Conservation (phyloP, 768 basidiomycete species). For the Lyophyllum decastes region DNA sequence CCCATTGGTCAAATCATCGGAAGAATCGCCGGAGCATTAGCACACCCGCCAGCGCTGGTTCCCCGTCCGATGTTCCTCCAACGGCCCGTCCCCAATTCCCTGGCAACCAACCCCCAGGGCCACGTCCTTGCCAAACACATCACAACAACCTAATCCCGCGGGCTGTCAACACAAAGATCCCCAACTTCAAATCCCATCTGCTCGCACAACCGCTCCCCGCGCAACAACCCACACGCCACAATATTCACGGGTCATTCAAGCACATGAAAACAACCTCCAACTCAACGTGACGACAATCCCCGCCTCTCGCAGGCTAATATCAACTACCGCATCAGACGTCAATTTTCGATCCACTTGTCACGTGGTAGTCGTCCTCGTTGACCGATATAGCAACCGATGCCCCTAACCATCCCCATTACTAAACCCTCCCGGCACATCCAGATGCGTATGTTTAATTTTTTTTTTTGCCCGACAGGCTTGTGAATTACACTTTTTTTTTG, state of each 20-base stretch:
- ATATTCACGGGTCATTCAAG: background rate
- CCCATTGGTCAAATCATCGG: conserved; percentile 12
- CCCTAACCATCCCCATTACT: background rate
- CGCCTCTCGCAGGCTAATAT: conserved; percentile 1
- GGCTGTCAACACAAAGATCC: no score
- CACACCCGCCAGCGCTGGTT: background rate
- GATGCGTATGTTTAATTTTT: background rate
- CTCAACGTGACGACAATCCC: background rate
- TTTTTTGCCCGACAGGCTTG: background rate
- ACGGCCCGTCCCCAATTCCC: background rate
- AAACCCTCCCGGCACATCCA: background rate
- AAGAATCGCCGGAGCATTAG: conserved; percentile 13
- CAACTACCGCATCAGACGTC: background rate
- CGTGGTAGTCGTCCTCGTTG: background rate
- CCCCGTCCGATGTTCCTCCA: background rate
- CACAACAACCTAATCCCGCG: no score
- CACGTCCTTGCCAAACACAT: background rate
- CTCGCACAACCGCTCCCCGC: no score
- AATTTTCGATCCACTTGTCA: background rate
- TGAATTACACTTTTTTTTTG: background rate
- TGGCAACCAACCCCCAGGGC: background rate
- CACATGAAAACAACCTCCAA: background rate
- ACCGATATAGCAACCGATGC: background rate
- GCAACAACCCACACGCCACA: background rate
- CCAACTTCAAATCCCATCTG: no score